Conservation (phyloP, 805 yeast genomes). For the Pichia ethanolica region DNA sequence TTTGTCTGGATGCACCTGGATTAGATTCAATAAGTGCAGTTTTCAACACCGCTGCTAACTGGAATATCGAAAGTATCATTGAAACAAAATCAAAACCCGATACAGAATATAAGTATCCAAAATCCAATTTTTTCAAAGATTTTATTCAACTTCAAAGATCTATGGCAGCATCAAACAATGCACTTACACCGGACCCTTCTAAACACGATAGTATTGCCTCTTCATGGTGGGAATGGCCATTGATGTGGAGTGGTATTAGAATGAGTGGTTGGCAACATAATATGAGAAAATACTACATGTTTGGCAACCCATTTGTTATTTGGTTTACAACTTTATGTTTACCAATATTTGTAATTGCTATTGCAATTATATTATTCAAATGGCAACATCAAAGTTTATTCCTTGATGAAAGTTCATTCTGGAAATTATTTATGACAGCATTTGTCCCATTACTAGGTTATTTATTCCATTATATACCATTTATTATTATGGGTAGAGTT, state of each 20-base stretch:
- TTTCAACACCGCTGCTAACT: slow-evolving; percentile 60
- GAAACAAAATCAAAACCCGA: slow-evolving; percentile 39
- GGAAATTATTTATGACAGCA: slow-evolving; percentile 48
- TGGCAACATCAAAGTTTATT: slow-evolving; percentile 45
- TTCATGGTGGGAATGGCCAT: slow-evolving; percentile 81
- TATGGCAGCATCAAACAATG: slow-evolving; percentile 81
- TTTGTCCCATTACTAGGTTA: slow-evolving; percentile 74
- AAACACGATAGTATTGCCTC: slow-evolving; percentile 67
- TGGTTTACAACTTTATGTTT: slow-evolving; percentile 56
- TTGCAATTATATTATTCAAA: slow-evolving; percentile 36
- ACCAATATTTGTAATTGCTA: slow-evolving; percentile 29
- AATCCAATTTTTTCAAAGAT: slow-evolving; percentile 54
- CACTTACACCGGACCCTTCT: slow-evolving; percentile 68
- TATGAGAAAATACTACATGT: slow-evolving; percentile 52
- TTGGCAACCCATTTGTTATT: slow-evolving; percentile 57
- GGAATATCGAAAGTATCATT: slow-evolving; percentile 71
- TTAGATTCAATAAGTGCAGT: slow-evolving; percentile 19
- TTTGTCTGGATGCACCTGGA: slow-evolving; percentile 50
- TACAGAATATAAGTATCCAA: slow-evolving; percentile 32
- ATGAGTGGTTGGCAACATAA: slow-evolving; percentile 66
- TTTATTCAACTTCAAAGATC: slow-evolving; percentile 67
- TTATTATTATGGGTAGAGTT: slow-evolving; percentile 76
- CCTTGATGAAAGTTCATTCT: slow-evolving; percentile 24
- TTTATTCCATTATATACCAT: slow-evolving; percentile 72
- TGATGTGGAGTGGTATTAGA: slow-evolving; percentile 57